These are phyloP conservation scores for Cryptomeria japonica DNA, from an alignment of 75 land plant genomes.

Conservation along the genomic window DNA sequence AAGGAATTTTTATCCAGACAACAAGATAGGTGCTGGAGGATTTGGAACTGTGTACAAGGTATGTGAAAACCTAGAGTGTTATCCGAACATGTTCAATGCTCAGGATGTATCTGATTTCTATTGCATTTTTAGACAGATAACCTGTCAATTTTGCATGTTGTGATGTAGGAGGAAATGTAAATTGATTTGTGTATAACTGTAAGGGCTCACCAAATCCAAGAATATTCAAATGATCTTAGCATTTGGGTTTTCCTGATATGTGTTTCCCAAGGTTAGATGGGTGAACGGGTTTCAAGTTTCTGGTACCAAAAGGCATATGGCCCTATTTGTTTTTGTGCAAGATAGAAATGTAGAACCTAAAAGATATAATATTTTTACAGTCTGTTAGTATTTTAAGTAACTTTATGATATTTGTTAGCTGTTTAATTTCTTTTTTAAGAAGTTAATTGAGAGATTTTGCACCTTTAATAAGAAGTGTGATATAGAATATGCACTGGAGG, in stretches of 20 bases:
- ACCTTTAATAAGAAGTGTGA: neutral
- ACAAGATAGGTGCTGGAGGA: slow-evolving; percentile 46
- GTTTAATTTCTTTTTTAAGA: too few species aligned
- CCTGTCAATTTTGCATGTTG: neutral
- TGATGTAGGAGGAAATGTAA: neutral
- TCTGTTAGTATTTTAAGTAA: too few species aligned
- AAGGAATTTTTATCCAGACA: slow-evolving; percentile 32
- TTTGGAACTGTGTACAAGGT: slow-evolving; percentile 57
- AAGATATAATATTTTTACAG: too few species aligned
- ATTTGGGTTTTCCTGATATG: neutral
- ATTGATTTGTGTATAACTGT: neutral
- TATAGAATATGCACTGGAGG: neutral
- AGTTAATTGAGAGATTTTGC: neutral
- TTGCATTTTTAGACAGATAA: neutral
- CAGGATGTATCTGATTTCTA: neutral
- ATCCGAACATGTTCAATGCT: neutral
- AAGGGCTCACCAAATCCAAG: neutral
- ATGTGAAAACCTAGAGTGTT: neutral
- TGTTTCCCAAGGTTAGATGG: neutral
- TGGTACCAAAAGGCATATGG: neutral
- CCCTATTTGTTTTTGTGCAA: neutral
- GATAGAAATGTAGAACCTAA: neutral
- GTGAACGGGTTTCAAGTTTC: neutral
- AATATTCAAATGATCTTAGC: neutral
- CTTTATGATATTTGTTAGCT: too few species aligned